A percentile compares a stretch with the other conserved stretches of the same genome.
Conservation (phyloP, 805 yeast species). For the Hanseniaspora osmophila region DNA sequence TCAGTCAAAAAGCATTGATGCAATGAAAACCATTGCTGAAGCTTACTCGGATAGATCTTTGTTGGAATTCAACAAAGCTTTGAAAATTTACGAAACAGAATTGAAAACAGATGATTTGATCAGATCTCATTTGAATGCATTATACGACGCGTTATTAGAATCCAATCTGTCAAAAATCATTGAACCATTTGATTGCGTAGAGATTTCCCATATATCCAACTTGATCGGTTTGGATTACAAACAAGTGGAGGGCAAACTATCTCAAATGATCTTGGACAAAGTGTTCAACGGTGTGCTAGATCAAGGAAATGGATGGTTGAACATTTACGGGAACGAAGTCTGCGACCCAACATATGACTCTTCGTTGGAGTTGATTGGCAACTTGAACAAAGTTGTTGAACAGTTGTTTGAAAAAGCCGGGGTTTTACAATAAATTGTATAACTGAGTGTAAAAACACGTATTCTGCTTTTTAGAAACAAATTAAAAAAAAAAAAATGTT, state of each 20-base stretch:
- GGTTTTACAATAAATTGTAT: conserved; percentile 42
- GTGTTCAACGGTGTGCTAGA: conserved; percentile 93
- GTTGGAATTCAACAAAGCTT: conserved; percentile 78
- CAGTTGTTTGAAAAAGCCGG: conserved; percentile 88
- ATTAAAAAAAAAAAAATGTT: no score
- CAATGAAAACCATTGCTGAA: conserved; percentile 84
- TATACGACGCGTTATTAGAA: conserved; percentile 84
- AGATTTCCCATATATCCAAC: conserved; percentile 73
- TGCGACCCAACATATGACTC: conserved; percentile 81
- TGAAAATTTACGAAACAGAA: conserved; percentile 56
- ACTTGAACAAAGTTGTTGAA: conserved; percentile 80
- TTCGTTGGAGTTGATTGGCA: conserved; percentile 72
- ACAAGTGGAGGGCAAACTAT: conserved; percentile 85
- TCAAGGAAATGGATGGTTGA: conserved; percentile 96
- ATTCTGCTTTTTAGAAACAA: no score
- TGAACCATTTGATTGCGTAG: conserved; percentile 95
- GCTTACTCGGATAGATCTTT: conserved; percentile 85
- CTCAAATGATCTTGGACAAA: conserved; percentile 92
- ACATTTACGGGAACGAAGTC: conserved; percentile 78
- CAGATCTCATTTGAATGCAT: conserved; percentile 80
- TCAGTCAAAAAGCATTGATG: conserved; percentile 78
- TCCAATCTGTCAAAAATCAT: conserved; percentile 88
- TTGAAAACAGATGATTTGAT: conserved; percentile 77
- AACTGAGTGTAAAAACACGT: neutral
- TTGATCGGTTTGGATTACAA: conserved; percentile 76